Conservation (phyloP, 768 basidiomycete genomes). For the Boletus sp. region DNA sequence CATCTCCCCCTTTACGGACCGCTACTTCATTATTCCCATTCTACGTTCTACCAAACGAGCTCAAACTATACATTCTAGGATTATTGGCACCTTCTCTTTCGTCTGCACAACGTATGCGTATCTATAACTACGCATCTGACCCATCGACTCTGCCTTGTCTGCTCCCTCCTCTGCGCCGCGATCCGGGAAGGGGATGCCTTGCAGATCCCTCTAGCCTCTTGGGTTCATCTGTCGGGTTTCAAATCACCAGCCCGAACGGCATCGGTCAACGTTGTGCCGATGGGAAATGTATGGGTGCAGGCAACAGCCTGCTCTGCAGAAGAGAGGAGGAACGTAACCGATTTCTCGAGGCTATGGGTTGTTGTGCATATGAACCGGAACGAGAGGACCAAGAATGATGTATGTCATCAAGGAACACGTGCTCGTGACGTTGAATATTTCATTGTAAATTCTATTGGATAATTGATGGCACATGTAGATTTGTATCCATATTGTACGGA, state of each 20-base stretch:
- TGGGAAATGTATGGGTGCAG: slow-evolving; percentile 41
- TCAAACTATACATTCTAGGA: slow-evolving; percentile 56
- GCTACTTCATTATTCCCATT: slow-evolving; percentile 35
- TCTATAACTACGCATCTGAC: slow-evolving; percentile 53
- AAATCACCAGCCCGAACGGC: slow-evolving; percentile 6
- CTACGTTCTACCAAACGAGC: slow-evolving; percentile 50
- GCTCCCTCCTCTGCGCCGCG: slow-evolving; percentile 32
- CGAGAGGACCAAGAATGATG: slow-evolving; percentile 1
- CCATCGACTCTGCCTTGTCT: slow-evolving; percentile 47
- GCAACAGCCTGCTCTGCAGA: slow-evolving; percentile 39
- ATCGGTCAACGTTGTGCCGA: slow-evolving; percentile 28
- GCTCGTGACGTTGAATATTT: not conserved
- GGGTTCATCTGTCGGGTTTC: slow-evolving; percentile 13
- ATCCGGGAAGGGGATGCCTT: slow-evolving; percentile 15
- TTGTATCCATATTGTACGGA: slow-evolving; percentile 10
- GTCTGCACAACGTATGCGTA: slow-evolving; percentile 51
- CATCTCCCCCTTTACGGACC: slow-evolving; percentile 14
- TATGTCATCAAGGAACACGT: not conserved
- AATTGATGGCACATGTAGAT: not conserved
- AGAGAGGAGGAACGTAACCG: slow-evolving; percentile 41
- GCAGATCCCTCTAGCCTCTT: slow-evolving; percentile 21
- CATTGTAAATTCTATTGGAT: not conserved
- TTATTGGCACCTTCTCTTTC: slow-evolving; percentile 58
- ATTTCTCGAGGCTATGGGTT: slow-evolving; percentile 47
- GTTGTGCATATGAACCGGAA: slow-evolving; percentile 45